These are phyloP conservation scores for Ogataea minuta DNA, from an alignment of 805 yeast species.

Conservation along the genomic window DNA sequence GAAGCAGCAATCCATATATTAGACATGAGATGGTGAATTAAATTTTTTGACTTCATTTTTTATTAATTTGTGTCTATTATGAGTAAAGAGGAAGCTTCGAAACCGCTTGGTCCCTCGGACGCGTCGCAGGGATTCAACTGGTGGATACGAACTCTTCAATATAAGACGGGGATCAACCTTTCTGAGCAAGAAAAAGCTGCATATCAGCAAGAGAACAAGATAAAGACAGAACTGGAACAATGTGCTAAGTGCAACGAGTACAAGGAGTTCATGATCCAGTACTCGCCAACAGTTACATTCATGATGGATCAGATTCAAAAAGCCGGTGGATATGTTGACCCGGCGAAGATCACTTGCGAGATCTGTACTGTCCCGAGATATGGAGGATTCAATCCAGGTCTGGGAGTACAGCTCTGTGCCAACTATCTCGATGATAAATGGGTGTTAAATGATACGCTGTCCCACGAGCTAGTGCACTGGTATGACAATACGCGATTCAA, in stretches of 20 bases:
- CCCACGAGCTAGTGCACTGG: conserved; percentile 93
- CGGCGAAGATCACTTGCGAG: conserved; percentile 67
- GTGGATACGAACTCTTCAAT: conserved; percentile 75
- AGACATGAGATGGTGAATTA: conserved; percentile 1
- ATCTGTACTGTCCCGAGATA: conserved; percentile 78
- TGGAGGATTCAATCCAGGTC: conserved; percentile 92
- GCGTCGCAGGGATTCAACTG: conserved; percentile 51
- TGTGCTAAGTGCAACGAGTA: conserved; percentile 73
- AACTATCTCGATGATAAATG: conserved; percentile 70
- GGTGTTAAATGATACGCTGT: conserved; percentile 85
- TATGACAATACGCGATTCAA: conserved; percentile 87
- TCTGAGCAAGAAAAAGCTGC: conserved; percentile 47
- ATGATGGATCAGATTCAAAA: conserved; percentile 81
- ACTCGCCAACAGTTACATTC: conserved; percentile 82
- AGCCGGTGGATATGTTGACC: conserved; percentile 49
- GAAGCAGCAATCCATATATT: conserved; percentile 97
- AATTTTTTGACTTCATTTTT: not conserved
- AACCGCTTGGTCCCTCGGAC: conserved; percentile 34
- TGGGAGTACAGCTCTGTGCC: conserved; percentile 84
- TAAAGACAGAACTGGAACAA: conserved; percentile 30
- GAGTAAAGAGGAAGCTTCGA: conserved; percentile 5
- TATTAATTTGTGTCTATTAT: conserved; percentile 3
- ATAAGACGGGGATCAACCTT: conserved; percentile 68
- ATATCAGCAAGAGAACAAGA: conserved; percentile 52
- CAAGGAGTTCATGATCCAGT: conserved; percentile 74